Conservation (phyloP, 257 asterid species). For the Coffea canephora region DNA sequence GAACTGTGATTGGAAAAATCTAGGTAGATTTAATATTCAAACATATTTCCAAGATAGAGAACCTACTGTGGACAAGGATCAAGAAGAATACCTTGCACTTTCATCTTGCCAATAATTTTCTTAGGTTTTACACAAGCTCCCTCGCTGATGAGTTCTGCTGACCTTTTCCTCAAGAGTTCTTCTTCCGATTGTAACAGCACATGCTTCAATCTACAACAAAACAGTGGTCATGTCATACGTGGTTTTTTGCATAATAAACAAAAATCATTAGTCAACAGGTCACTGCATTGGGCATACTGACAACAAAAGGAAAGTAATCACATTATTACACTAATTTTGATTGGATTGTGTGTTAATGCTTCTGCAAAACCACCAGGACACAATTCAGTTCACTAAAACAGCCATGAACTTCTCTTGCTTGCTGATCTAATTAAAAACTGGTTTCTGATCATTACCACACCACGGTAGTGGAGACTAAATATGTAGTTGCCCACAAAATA, state of each 20-base stretch:
- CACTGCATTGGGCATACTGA: too few species aligned
- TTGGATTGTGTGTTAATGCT: neutral
- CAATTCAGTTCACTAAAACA: neutral
- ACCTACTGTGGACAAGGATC: neutral
- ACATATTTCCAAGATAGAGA: neutral
- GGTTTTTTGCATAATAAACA: neutral
- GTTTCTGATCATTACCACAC: neutral
- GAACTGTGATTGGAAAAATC: constrained; percentile 50
- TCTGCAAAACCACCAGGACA: neutral
- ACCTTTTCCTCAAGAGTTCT: constrained; percentile 63
- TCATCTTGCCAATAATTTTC: constrained; percentile 82
- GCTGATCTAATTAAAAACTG: neutral
- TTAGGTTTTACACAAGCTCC: constrained; percentile 72
- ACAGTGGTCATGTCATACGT: neutral
- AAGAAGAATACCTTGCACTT: constrained; percentile 64
- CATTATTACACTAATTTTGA: neutral
- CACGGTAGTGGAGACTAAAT: neutral
- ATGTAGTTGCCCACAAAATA: neutral
- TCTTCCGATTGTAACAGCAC: constrained; percentile 82
- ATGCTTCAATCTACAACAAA: constrained; percentile 53
- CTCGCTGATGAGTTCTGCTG: constrained; percentile 73
- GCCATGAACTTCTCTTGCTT: neutral
- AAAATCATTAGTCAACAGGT: neutral
- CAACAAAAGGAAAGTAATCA: neutral
- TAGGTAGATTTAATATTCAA: neutral